phyloP scores from a whole-genome alignment of 2,329 filamentous ascomycete genomes.

The Fusarium begoniae region DNA sequence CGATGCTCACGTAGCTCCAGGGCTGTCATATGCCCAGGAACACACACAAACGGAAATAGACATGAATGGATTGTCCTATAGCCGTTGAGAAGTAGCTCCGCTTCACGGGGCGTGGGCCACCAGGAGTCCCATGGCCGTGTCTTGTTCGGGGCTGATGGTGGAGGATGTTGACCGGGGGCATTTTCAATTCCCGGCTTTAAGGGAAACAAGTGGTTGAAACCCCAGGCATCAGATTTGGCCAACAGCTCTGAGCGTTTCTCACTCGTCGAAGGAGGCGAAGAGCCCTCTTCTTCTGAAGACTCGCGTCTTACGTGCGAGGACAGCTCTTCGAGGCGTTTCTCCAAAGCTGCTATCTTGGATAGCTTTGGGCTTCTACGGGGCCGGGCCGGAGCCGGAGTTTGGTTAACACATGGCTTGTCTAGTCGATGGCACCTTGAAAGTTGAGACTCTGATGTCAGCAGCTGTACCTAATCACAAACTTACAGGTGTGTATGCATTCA shows the following conservation, averaged over 20 bases:
- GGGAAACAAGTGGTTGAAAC: slow-evolving; percentile 51
- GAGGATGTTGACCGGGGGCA: slow-evolving; percentile 8
- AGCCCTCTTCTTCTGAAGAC: slow-evolving; percentile 14
- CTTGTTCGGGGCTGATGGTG: slow-evolving; percentile 17
- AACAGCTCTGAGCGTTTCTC: slow-evolving; percentile 8
- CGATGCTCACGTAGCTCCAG: slow-evolving; percentile 49
- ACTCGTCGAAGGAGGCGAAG: slow-evolving; percentile 10
- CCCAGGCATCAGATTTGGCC: slow-evolving; percentile 26
- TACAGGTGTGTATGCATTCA: neutral
- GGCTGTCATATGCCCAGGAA: slow-evolving; percentile 50
- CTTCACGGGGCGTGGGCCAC: slow-evolving; percentile 56
- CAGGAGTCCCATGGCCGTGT: slow-evolving; percentile 42
- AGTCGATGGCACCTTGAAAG: slow-evolving; percentile 57
- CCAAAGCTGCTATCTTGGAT: slow-evolving; percentile 60
- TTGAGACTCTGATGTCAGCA: slow-evolving; percentile 14
- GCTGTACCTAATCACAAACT: slow-evolving; percentile 8
- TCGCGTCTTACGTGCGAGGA: slow-evolving; percentile 54
- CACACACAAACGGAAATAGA: slow-evolving; percentile 57
- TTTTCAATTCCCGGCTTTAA: slow-evolving; percentile 14
- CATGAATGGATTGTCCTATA: slow-evolving; percentile 48
- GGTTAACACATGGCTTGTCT: slow-evolving; percentile 57
- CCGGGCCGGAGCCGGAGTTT: slow-evolving; percentile 58
- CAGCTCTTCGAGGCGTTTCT: slow-evolving; percentile 60
- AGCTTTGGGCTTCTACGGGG: slow-evolving; percentile 58
- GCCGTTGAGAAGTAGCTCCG: slow-evolving; percentile 49